Evolutionary conservation across 2,329 filamentous ascomycete species (phyloP).

Genomic region (Massarina eburnea): DNA sequence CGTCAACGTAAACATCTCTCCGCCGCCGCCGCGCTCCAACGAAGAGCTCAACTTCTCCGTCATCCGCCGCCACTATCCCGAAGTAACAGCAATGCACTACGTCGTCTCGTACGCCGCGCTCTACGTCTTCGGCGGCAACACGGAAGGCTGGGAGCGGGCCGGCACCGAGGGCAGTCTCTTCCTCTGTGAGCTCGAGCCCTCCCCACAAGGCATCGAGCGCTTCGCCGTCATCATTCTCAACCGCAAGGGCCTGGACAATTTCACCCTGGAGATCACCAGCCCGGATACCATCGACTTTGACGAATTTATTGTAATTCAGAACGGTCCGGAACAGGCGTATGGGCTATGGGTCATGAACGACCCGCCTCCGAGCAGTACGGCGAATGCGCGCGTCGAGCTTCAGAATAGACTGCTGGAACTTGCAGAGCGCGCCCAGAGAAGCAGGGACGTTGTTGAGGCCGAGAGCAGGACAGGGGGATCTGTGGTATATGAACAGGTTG

Average conservation of each 20-base stretch:
- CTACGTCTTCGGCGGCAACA: constrained; percentile 71
- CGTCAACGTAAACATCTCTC: constrained; percentile 40
- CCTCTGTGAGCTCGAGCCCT: constrained; percentile 65
- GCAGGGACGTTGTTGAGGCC: constrained; percentile 45
- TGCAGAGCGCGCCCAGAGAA: constrained; percentile 55
- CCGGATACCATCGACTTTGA: constrained; percentile 49
- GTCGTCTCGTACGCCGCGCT: constrained; percentile 85
- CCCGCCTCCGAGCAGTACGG: constrained; percentile 56
- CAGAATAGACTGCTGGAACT: constrained; percentile 58
- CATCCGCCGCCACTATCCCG: constrained; percentile 76
- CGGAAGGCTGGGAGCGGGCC: constrained; percentile 78
- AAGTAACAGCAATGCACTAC: constrained; percentile 71
- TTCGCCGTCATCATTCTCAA: constrained; percentile 52
- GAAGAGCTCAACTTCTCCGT: constrained; percentile 86
- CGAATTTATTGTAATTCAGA: constrained; percentile 61
- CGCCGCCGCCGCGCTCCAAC: constrained; percentile 65
- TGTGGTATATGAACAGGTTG: constrained; percentile 28
- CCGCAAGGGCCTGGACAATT: constrained; percentile 52
- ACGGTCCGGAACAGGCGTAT: constrained; percentile 50
- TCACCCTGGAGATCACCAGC: constrained; percentile 46
- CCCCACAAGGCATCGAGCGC: constrained; percentile 41
- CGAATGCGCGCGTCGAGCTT: constrained; percentile 53
- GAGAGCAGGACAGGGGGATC: constrained; percentile 23
- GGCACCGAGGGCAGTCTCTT: constrained; percentile 88
- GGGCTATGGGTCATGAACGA: constrained; percentile 69